Base-by-base conservation (phyloP, 192 early-diverging fungal genomes). In the Linnemannia schmuckeri region DNA sequence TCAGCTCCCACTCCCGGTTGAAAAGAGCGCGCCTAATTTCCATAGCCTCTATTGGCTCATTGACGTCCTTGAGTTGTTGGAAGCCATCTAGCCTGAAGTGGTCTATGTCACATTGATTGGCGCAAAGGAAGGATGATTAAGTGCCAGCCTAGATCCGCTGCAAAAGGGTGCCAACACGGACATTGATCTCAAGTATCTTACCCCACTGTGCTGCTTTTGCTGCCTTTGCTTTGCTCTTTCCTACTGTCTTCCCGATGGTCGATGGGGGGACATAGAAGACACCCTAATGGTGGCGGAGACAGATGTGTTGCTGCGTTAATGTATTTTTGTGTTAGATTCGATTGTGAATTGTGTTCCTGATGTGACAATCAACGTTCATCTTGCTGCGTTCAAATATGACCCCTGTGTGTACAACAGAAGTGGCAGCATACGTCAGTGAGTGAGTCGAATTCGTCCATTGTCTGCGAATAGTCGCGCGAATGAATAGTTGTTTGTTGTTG, bases 21-120 rank as follows among this genome's bases (percentile, higher is more conserved):
- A 93, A 95, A 27, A 90, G 82, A 52, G 41, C 41, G 54, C 83
- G 86, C 69, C 95, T 88, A 30, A 92, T 75, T 40, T 89, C 74
- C 79, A 93, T 90, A 5, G 90, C 89, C 44, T 91, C 90, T 33
- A 75, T 70, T 0, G 92, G 57, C 73, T 96, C 96, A 38, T 84
- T 83, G 4, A 94, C 94, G 41, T 91, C 88, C 49, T 91, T 83
- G 30, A 96, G 82, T 3, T 78, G 90, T 73, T 93, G 93, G 75
- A 93, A 96, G 18, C 94, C 95, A 30, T 89, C 90, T 22, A 88
- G 74, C 74, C 72, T 70, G 55, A 89, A 76, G 46, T 88, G 83
- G 20, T 82, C 77, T 63, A 57, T 27, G 1, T 27, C 55, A 57
- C 9, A 22, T 57, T 57, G n/a, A 57, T 27, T 10, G 24, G 9